phyloP scores from a whole-genome alignment of 2,329 filamentous ascomycete genomes.

The Zymoseptoria tritici region DNA sequence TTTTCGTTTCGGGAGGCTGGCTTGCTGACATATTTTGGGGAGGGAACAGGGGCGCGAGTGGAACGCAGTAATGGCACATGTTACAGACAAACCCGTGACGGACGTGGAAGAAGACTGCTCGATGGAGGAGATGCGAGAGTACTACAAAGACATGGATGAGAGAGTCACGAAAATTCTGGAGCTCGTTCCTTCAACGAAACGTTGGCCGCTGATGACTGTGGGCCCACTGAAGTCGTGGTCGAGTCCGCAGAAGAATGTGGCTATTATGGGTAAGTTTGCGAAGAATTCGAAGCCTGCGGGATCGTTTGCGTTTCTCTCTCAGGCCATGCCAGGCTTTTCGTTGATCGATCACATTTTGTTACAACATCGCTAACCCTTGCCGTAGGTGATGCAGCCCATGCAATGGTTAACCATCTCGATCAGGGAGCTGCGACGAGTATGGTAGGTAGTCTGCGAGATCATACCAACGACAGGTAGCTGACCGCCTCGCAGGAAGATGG shows the following conservation, averaged over 20 bases:
- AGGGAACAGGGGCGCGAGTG: slow-evolving; percentile 30
- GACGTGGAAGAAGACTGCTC: slow-evolving; percentile 29
- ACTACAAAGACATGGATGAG: slow-evolving; percentile 41
- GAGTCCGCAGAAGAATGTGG: slow-evolving; percentile 34
- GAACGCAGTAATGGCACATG: slow-evolving; percentile 40
- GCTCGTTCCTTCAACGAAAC: slow-evolving; percentile 25
- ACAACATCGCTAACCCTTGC: no score
- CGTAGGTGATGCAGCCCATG: slow-evolving; percentile 28
- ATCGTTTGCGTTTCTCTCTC: no score
- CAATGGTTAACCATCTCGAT: slow-evolving; percentile 39
- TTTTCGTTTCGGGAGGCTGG: no score
- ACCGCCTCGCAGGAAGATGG: slow-evolving; percentile 30
- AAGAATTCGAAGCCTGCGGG: neutral
- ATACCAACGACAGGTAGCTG: neutral
- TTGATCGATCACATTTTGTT: no score
- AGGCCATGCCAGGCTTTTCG: no score
- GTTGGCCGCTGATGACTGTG: slow-evolving; percentile 39
- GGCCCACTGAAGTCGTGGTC: slow-evolving; percentile 36
- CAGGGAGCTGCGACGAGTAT: slow-evolving; percentile 40
- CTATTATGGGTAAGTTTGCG: slow-evolving; percentile 34
- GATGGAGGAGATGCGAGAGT: slow-evolving; percentile 35
- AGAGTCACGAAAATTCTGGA: slow-evolving; percentile 35
- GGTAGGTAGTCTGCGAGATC: slow-evolving; percentile 2
- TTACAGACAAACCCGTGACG: slow-evolving; percentile 28
- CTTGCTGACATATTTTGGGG: no score